Percentiles rank a stretch among this genome's conserved stretches.
Conservation (phyloP, 257 asterid species). For the Osmanthus fragrans region DNA sequence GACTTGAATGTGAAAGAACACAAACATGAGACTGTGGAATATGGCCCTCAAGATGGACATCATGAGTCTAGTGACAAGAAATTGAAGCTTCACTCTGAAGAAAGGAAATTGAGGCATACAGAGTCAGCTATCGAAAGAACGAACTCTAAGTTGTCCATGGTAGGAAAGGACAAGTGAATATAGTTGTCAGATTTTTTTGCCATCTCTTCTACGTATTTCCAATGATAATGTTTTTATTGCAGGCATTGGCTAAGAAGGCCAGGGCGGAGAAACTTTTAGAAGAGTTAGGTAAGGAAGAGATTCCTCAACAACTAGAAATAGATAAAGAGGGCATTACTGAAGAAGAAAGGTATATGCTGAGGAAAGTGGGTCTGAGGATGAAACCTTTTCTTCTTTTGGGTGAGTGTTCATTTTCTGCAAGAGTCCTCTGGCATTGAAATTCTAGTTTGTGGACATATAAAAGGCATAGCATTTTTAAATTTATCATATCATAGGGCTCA, state of each 20-base stretch:
- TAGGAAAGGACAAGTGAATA: conserved; percentile 38
- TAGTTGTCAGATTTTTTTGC: conserved; percentile 21
- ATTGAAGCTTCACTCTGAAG: conserved; percentile 28
- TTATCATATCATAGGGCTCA: not conserved
- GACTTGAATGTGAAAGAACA: conserved; percentile 29
- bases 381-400: conserved; percentile 85
- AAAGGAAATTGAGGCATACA: conserved; percentile 40
- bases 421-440: not conserved
- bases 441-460: conserved; percentile 8
- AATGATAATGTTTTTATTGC: conserved; percentile 32
- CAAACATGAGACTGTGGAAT: conserved; percentile 22
- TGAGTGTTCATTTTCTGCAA: conserved; percentile 36
- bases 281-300: conserved; percentile 62
- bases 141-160: conserved; percentile 57
- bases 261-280: conserved; percentile 77
- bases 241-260: conserved; percentile 82
- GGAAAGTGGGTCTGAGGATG: conserved; percentile 94
- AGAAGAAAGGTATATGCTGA: conserved; percentile 95
- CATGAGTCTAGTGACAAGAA: conserved; percentile 28
- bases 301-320: conserved; percentile 49
- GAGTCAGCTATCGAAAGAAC: conserved; percentile 59
- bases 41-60: conserved; percentile 38
- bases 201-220: conserved; percentile 18
- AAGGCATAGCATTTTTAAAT: conserved; percentile 13
- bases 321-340: conserved; percentile 96